Evolutionary conservation across 2,329 filamentous ascomycete species (phyloP).

Genomic region (Ceratocystis lukuohia): DNA sequence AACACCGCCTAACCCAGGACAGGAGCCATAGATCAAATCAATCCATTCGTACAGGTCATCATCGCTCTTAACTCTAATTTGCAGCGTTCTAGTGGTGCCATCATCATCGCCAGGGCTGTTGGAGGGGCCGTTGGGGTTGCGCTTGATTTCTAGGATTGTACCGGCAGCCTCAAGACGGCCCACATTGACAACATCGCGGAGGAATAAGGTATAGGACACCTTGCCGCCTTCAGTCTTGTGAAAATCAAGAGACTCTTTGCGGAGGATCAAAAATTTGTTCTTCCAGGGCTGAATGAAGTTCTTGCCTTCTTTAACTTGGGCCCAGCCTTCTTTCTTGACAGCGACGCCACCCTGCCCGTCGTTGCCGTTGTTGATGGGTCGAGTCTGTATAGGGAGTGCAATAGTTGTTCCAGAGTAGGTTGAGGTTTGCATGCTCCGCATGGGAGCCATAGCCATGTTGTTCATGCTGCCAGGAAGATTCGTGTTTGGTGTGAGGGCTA

Average conservation of each 20-base stretch:
- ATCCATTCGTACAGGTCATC: constrained; percentile 99
- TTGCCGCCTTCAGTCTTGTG: constrained; percentile 85
- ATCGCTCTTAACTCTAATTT: constrained; percentile 87
- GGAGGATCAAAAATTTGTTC: constrained; percentile 78
- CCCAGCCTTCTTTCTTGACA: constrained; percentile 69
- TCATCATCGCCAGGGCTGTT: constrained; percentile 67
- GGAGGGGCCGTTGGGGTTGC: constrained; percentile 53
- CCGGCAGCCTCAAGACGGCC: constrained; percentile 82
- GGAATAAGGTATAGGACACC: constrained; percentile 67
- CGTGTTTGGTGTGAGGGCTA: constrained; percentile 64
- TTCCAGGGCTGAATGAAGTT: constrained; percentile 78
- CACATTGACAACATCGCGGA: constrained; percentile 82
- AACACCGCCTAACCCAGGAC: constrained; percentile 93
- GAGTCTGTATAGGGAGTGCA: constrained; percentile 52
- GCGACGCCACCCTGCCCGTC: constrained; percentile 55
- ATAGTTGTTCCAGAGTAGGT: constrained; percentile 61
- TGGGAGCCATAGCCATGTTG: constrained; percentile 56
- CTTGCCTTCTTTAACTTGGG: constrained; percentile 80
- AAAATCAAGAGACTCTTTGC: constrained; percentile 88
- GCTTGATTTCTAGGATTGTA: constrained; percentile 87
- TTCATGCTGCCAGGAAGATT: constrained; percentile 67
- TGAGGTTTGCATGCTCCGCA: constrained; percentile 47
- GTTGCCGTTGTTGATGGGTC: constrained; percentile 44
- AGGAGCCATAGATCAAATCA: constrained; percentile 91
- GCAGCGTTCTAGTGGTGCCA: constrained; percentile 65